Evolutionary conservation across 2,329 filamentous ascomycete genomes (phyloP), one percentile per base, ranked within the genome.

Genomic region (Curvularia verruculosa): DNA sequence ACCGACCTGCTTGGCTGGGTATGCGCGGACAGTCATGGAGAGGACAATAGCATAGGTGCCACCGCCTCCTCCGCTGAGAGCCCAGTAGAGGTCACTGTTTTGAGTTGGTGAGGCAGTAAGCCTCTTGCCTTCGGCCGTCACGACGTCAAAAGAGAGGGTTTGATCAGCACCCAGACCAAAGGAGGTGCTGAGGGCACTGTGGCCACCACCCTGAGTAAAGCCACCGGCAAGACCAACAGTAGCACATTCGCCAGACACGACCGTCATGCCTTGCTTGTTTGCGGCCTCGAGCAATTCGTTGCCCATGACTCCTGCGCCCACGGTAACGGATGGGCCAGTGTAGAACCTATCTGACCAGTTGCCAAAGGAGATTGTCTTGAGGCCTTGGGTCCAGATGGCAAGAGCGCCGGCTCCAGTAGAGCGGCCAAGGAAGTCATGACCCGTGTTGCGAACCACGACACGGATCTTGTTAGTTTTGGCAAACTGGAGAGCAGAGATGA

Each of bases 21-120:
- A 64, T n/a, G 65, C 69, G 51, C 66, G 68, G 5, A 72, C 62
- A 2, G 72, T 75, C 29, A 73, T 39, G 0, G 70, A 70, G 15
- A 70, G 47, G 9, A 72, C 70, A 15, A 75, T 63, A 10, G 63
- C 75, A 49, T 68, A 76, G 0, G 69, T 72, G 15, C 71, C 68
- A 15, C 69, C 71, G 3, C 67, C 68, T 1, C 74, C 72, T 26
- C 72, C 75, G 15, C 58, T 63, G 2, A 77, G 58, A 8, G 75
- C 75, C 75, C 74, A 77, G 62, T 74, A 77, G 1, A 76, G 67
- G 39, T 77, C 74, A 2, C 62, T 24, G 53, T 75, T 72, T 23
- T 70, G 34, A 4, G 61, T 64, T 13, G 67, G 48, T 4, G 72
- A 67, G 2, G 73, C 73, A 21, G 56, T 71, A n/a, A 73, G 48